phyloP scores from a whole-genome alignment of 495 filamentous ascomycete species.

The Hyaloscypha variabilis region DNA sequence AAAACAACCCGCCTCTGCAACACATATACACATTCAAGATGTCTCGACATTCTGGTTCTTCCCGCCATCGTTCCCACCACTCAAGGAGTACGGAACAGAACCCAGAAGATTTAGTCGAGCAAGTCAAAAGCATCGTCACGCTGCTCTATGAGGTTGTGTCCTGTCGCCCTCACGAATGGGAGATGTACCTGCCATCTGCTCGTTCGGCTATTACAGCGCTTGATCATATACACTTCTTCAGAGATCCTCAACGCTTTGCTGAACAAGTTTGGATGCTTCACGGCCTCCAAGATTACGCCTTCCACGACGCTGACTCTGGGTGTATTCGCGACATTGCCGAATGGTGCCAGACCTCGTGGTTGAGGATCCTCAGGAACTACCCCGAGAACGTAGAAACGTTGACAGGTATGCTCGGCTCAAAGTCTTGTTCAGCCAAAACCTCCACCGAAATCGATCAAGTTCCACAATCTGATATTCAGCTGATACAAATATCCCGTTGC shows the following conservation, averaged over 20 bases:
- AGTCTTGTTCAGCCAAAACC: slow-evolving; percentile 1
- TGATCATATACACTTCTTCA: slow-evolving; percentile 40
- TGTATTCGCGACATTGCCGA: slow-evolving; percentile 45
- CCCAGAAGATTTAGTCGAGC: slow-evolving; percentile 26
- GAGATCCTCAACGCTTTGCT: slow-evolving; percentile 35
- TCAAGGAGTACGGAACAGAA: slow-evolving; percentile 16
- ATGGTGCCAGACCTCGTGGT: slow-evolving; percentile 50
- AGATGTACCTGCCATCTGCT: slow-evolving; percentile 34
- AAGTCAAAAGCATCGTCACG: slow-evolving; percentile 29
- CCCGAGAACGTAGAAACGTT: slow-evolving; percentile 45
- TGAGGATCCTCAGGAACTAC: slow-evolving; percentile 43
- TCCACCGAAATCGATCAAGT: background rate
- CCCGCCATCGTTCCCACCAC: slow-evolving; percentile 18
- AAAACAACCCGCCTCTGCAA: background rate
- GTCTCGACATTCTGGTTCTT: slow-evolving; percentile 29
- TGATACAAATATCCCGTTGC: background rate
- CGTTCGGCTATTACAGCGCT: slow-evolving; percentile 39
- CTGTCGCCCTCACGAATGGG: slow-evolving; percentile 33
- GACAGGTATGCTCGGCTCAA: slow-evolving; percentile 36
- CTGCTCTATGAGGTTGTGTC: slow-evolving; percentile 30
- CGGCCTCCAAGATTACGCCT: slow-evolving; percentile 50
- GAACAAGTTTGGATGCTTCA: slow-evolving; percentile 49
- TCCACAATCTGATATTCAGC: background rate
- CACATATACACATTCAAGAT: slow-evolving; percentile 7
- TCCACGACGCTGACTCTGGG: slow-evolving; percentile 47